Evolutionary conservation across 306 rosid species (phyloP).

Genomic region (Argentina anserina): DNA sequence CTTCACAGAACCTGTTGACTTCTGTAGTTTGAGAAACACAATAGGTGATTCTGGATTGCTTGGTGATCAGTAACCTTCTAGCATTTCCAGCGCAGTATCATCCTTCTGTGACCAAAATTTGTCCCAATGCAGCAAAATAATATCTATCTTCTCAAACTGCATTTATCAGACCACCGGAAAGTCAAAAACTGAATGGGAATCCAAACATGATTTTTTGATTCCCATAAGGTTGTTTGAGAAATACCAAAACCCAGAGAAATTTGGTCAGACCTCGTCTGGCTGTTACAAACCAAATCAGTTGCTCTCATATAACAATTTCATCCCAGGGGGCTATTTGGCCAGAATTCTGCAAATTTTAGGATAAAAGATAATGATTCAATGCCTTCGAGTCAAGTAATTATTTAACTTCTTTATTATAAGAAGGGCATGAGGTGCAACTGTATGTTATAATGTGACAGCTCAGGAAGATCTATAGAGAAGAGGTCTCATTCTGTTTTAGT

Average conservation of each 20-base stretch:
- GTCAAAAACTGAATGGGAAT: constrained; percentile 28
- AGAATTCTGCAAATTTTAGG: constrained; percentile 61
- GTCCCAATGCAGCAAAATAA: constrained; percentile 95
- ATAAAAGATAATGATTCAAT: constrained; percentile 15
- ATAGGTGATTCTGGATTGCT: constrained; percentile 87
- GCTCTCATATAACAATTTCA: constrained; percentile 90
- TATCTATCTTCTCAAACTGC: constrained; percentile 84
- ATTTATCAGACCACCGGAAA: constrained; percentile 26
- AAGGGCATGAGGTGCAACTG: not conserved
- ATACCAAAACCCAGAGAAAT: constrained; percentile 64
- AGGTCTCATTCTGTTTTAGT: not conserved
- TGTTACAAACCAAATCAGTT: constrained; percentile 86
- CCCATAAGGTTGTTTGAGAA: constrained; percentile 9
- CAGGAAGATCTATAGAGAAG: not conserved
- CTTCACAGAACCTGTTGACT: constrained; percentile 60
- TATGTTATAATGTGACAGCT: not conserved
- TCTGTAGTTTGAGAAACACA: constrained; percentile 65
- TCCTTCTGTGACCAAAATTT: constrained; percentile 89
- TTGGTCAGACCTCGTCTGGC: constrained; percentile 92
- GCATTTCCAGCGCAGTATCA: constrained; percentile 96
- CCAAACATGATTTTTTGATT: not conserved
- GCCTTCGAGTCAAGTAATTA: constrained; percentile 12
- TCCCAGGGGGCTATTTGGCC: constrained; percentile 87
- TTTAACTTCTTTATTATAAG: not conserved
- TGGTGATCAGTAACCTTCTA: constrained; percentile 92